Evolutionary conservation across 805 yeast genomes (phyloP).

Genomic region (Cyberlindnera amylophila): DNA sequence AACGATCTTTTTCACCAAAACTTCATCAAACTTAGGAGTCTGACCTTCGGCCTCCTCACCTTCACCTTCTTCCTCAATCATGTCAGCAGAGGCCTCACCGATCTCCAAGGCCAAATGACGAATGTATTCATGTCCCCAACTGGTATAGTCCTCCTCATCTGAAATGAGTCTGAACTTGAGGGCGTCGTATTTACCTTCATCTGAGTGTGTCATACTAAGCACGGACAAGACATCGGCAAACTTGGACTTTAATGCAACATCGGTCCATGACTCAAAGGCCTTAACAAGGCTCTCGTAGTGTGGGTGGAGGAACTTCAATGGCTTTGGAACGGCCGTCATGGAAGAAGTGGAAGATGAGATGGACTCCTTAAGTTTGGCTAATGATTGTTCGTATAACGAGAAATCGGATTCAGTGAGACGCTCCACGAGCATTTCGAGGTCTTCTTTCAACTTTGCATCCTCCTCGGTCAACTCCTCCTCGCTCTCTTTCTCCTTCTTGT

Average conservation of each 20-base stretch:
- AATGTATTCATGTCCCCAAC: constrained; percentile 98
- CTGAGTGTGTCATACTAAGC: constrained; percentile 90
- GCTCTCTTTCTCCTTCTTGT: constrained; percentile 23
- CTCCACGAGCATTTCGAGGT: constrained; percentile 83
- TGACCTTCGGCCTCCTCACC: constrained; percentile 13
- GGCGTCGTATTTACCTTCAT: constrained; percentile 73
- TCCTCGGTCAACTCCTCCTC: constrained; percentile 93
- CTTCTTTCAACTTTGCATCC: constrained; percentile 82
- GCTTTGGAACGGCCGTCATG: constrained; percentile 99
- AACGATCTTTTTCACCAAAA: constrained; percentile 58
- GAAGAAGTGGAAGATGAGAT: constrained; percentile 94
- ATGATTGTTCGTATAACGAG: constrained; percentile 50
- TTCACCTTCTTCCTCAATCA: constrained; percentile 36
- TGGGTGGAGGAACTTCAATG: constrained; percentile 91
- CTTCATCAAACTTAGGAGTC: constrained; percentile 27
- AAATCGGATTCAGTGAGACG: constrained; percentile 54
- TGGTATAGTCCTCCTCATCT: constrained; percentile 53
- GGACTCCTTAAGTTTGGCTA: constrained; percentile 65
- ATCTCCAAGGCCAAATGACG: constrained; percentile 95
- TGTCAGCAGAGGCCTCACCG: constrained; percentile 76
- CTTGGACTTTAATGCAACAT: constrained; percentile 42
- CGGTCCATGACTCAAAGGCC: constrained; percentile 66
- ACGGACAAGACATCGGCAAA: constrained; percentile 91
- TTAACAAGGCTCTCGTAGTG: constrained; percentile 67
- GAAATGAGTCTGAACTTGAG: constrained; percentile 73